Evolutionary conservation across 345 rosid species (phyloP), one percentile per base, ranked within the genome.

Genomic region (Limnanthes douglasii): DNA sequence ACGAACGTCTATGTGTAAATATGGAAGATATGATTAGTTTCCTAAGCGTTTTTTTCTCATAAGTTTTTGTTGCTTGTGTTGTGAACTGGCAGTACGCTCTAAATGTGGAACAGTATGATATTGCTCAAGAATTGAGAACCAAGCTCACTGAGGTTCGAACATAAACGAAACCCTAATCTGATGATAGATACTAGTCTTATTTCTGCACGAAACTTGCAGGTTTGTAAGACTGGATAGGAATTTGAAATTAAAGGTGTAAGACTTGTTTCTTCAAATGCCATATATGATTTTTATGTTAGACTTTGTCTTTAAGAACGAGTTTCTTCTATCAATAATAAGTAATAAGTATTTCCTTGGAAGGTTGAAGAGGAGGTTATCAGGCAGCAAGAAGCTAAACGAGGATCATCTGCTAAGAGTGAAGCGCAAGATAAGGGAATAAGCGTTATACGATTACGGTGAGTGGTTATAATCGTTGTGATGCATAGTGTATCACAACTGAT

Each of bases 401-500:
- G 97, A 14, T 69, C 77, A 23, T 79, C 90, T 21, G 69, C 93
- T 0, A 83, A 88, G 64, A 88, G 74, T 68, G 86, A 83, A 68
- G 97, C 95, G 46, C 97, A 83, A 58, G 97, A 88, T 52, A 83
- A 79, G 61, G 93, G 75, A 41, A 45, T 83, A 57, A 66, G 83
- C 40, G 37, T 79, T 1, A 65, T 83, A 31, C 56, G 90, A 34
- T 56, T 83, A 27, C 81, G 86, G 95, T 88, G 50, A 56, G 83
- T 36, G 25, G 7, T 19, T 13, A 7, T 8, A 36, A 31, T 41
- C 1, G 1, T 23, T 56, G 1, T 34, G 37, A 21, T 9, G 31
- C 19, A 5, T 31, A n/a, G 15, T 14, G 7, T 2, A 1, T 33
- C 16, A 2, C 18, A 4, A 11, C 19, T 39, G 30, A 9, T 45